Base-by-base conservation (phyloP, 2,329 filamentous ascomycete genomes). In the Aureobasidium sp. region DNA sequence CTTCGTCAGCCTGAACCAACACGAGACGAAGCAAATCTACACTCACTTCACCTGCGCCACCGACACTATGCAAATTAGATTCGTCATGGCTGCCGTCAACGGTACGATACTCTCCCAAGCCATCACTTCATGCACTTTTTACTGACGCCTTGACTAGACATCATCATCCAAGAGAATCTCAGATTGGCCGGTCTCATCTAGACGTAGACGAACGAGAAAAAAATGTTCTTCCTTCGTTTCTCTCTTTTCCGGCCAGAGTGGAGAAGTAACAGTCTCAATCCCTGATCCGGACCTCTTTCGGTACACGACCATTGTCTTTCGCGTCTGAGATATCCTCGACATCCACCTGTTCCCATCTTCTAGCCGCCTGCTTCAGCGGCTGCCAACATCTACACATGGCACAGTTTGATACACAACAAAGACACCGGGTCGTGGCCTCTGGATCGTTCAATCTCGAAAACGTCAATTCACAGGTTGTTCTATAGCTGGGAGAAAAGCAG, bases 11-110 rank as follows among this genome's bases (percentile, higher is more conserved):
- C 78, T 98, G 69, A 98, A 98, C 77, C 93, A 97, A 74, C 91
- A 96, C 70, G 93, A 97, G 77, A 95, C 90, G 53, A 98, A 98
- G 79, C 93, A 98, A 72, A 97, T 98, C 71, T 98, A 98, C 79
- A 98, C 93, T 56, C 93, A 97, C 74, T 98, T 98, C 75, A 98
- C 93, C 47, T 97, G 93, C 70, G 93, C 93, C 57, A 98, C 93
- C 44, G 93, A 98, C 69, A 98, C 93, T 27, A 96, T 93, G 66
- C 93, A 98, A 73, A 98, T 98, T 65, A 85, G 93, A 68, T 97
- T 98, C 78, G 93, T 98, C 74, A 98, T 98, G 93, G 90, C 91
- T 58, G 93, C 93, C 62, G 93, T 98, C 67, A 98, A 98, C 75
- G 90, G 90, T 95, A 79, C 66, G 84, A 70, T 41, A n/a, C n/a